Percentiles rank a stretch among this genome's conserved stretches.
phyloP scores from a whole-genome alignment of 129 eudicot genomes.

The Apium graveolens region DNA sequence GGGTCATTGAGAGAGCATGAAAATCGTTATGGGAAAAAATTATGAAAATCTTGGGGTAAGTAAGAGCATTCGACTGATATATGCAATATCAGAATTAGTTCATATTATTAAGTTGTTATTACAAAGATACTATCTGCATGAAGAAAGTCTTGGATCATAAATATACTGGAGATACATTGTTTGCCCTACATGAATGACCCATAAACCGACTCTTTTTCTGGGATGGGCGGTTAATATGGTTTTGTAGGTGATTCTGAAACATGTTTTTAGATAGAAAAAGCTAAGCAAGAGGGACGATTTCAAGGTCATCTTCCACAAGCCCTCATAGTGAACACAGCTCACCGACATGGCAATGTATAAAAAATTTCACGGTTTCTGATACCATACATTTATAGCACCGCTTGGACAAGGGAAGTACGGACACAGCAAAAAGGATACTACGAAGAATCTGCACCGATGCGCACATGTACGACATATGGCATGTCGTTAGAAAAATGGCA shows the following conservation, averaged over 20 bases:
- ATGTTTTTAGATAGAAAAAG: background rate
- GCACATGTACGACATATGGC: too few relatives aligned
- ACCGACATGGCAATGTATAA: background rate
- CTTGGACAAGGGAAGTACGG: too few relatives aligned
- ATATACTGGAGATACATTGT: background rate
- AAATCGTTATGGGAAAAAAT: conserved; percentile 11
- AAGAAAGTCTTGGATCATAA: background rate
- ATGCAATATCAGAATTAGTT: background rate
- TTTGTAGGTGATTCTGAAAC: background rate
- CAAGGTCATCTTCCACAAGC: conserved; percentile 5
- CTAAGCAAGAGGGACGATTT: background rate
- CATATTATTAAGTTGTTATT: background rate
- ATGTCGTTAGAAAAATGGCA: too few relatives aligned
- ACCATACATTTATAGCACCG: background rate
- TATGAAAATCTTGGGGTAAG: background rate
- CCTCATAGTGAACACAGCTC: background rate
- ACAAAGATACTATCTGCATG: background rate
- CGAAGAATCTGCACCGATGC: too few relatives aligned
- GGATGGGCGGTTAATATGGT: background rate
- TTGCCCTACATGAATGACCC: background rate
- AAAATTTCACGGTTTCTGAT: background rate
- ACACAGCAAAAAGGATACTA: too few relatives aligned
- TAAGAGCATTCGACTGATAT: background rate
- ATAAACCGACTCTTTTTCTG: background rate
- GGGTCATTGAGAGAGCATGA: conserved; percentile 7